Conservation (phyloP, 805 yeast genomes). For the Brettanomyces anomalus region DNA sequence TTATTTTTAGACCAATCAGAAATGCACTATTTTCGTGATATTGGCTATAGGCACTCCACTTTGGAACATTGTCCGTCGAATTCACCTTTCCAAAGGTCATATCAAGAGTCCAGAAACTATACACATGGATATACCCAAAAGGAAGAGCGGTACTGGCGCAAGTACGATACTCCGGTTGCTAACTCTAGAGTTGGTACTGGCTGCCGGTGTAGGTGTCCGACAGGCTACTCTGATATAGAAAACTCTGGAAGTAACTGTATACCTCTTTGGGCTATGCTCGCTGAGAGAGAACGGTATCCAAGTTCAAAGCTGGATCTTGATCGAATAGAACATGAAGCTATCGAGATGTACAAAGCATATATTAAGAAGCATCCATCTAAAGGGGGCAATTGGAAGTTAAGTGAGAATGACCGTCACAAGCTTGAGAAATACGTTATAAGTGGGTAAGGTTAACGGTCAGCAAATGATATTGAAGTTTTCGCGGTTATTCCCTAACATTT, state of each 20-base stretch:
- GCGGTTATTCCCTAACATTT: no score
- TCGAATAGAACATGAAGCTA: constrained; percentile 18
- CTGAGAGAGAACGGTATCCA: constrained; percentile 18
- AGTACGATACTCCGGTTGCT: constrained; percentile 16
- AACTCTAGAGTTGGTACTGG: constrained; percentile 69
- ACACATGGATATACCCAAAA: constrained; percentile 23
- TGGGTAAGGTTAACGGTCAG: no score
- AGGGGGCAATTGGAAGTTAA: constrained; percentile 20
- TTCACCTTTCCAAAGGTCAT: constrained; percentile 43
- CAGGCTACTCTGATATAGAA: constrained; percentile 43
- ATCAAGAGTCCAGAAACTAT: constrained; percentile 26
- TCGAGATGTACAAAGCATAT: constrained; percentile 15
- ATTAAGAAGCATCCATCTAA: constrained; percentile 13
- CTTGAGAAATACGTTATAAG: constrained; percentile 4
- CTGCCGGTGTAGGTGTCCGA: constrained; percentile 79
- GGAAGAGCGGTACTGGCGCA: constrained; percentile 30
- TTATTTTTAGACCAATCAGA: constrained; percentile 61
- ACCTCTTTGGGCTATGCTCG: constrained; percentile 35
- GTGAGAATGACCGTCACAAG: constrained; percentile 11
- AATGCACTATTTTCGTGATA: constrained; percentile 85
- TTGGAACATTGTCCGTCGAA: constrained; percentile 79
- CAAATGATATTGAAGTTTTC: no score
- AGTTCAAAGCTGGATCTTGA: constrained; percentile 20
- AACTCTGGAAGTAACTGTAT: constrained; percentile 45
- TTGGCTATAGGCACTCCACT: constrained; percentile 80